Evolutionary conservation across 2,329 filamentous ascomycete genomes (phyloP).

Genomic region (Rhynchosporium graminicola): DNA sequence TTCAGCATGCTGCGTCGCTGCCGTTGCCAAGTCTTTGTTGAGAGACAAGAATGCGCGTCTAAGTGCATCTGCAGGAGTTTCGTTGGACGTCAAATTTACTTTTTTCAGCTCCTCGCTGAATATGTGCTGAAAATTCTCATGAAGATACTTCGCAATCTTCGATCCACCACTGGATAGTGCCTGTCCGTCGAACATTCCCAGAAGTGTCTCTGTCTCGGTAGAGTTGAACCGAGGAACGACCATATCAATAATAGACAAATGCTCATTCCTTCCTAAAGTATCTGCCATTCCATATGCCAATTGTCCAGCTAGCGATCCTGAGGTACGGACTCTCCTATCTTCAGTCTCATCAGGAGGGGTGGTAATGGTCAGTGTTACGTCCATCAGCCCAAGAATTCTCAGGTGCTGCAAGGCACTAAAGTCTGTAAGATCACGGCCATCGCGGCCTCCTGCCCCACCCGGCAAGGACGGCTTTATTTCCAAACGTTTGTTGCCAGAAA

Average conservation of each 20-base stretch:
- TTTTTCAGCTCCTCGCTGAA: constrained; percentile 81
- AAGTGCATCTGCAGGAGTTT: constrained; percentile 80
- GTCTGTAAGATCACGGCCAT: constrained; percentile 77
- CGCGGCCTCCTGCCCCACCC: constrained; percentile 68
- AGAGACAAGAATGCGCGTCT: constrained; percentile 82
- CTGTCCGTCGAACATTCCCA: constrained; percentile 96
- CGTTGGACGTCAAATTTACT: constrained; percentile 64
- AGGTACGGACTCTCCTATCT: constrained; percentile 93
- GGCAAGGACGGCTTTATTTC: constrained; percentile 80
- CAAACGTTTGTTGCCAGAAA: constrained; percentile 93
- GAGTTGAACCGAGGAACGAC: constrained; percentile 91
- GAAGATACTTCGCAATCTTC: constrained; percentile 93
- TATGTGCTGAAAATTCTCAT: constrained; percentile 89
- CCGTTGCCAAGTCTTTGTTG: constrained; percentile 91
- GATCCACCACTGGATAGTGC: constrained; percentile 86
- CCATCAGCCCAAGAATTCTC: constrained; percentile 90
- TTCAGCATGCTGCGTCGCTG: constrained; percentile 77
- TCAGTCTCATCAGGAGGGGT: constrained; percentile 95
- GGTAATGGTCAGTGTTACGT: constrained; percentile 91
- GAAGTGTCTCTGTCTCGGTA: constrained; percentile 82
- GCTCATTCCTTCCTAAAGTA: constrained; percentile 87
- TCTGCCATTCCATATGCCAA: constrained; percentile 98
- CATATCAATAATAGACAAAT: constrained; percentile 92
- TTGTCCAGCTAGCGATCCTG: constrained; percentile 86
- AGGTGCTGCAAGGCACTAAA: constrained; percentile 84